A percentile compares a stretch with the other conserved stretches of the same genome.
Evolutionary conservation across 192 early-diverging fungal species (phyloP).

Genomic region (Coemansia nantahalensis): DNA sequence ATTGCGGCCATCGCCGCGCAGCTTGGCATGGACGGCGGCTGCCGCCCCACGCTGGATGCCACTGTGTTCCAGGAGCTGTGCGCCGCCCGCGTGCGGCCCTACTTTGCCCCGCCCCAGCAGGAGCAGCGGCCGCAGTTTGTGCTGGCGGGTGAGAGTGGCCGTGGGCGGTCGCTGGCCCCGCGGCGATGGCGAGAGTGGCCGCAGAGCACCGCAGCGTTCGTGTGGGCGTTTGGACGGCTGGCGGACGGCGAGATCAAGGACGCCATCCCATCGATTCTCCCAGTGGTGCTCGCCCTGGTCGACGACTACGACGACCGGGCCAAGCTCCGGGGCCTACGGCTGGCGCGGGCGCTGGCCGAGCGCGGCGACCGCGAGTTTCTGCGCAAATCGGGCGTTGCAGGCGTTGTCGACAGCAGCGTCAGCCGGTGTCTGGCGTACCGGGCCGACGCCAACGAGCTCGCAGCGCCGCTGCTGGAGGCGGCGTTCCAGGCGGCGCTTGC

Average conservation of each 20-base stretch:
- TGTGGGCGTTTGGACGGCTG: constrained; percentile 22
- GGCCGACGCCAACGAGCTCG: constrained; percentile 8
- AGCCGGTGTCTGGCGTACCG: constrained; percentile 18
- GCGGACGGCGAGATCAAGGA: constrained; percentile 3
- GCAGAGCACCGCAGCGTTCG: constrained; percentile 33
- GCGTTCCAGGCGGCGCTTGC: constrained; percentile 16
- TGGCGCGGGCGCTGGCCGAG: constrained; percentile 9
- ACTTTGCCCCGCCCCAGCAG: constrained; percentile 12
- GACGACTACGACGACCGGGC: constrained; percentile 32
- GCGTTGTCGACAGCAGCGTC: constrained; percentile 21
- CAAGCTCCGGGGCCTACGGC: constrained; percentile 22
- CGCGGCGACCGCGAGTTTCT: constrained; percentile 14
- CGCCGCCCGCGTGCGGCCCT: constrained; percentile 19
- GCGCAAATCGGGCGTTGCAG: constrained; percentile 35
- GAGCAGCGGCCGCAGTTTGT: constrained; percentile 4
- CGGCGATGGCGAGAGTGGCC: constrained; percentile 14
- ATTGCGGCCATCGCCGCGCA: constrained; percentile 6
- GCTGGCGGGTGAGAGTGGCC: constrained; percentile 1
- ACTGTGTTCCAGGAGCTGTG: constrained; percentile 13
- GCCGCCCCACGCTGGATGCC: not conserved
- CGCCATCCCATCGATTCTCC: constrained; percentile 25
- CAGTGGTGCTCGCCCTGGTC: constrained; percentile 25
- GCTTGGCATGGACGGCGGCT: not conserved
- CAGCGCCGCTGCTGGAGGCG: constrained; percentile 10
- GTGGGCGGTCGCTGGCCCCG: constrained; percentile 1